These are phyloP conservation scores for Penicillium sp. DNA, from an alignment of 2,329 filamentous ascomycete species.

Conservation along the genomic window DNA sequence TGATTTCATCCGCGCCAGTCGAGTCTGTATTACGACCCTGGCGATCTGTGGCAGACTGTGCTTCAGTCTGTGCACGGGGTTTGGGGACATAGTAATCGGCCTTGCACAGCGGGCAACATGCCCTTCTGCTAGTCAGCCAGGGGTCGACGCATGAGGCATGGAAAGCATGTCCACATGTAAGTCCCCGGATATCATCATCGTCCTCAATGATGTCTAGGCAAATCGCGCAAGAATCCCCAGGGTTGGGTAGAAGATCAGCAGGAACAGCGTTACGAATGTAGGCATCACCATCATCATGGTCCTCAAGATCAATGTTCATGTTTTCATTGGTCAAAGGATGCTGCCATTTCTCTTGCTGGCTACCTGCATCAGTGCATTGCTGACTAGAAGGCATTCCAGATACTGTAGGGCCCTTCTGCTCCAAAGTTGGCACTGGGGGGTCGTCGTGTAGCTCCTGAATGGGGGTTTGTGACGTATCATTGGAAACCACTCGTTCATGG, in stretches of 20 bases:
- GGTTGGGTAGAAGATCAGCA: slow-evolving; percentile 73
- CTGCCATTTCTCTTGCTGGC: slow-evolving; percentile 23
- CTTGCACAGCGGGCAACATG: slow-evolving; percentile 96
- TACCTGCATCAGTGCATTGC: slow-evolving; percentile 3
- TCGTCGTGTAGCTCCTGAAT: slow-evolving; percentile 15
- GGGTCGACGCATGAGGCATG: slow-evolving; percentile 94
- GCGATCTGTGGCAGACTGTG: slow-evolving; percentile 29
- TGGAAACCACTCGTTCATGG: slow-evolving; percentile 18
- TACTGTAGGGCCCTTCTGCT: slow-evolving; percentile 17
- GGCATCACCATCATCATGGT: slow-evolving; percentile 68
- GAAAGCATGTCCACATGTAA: slow-evolving; percentile 97
- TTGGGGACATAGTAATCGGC: slow-evolving; percentile 97
- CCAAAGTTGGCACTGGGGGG: slow-evolving; percentile 5
- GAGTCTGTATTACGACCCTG: slow-evolving; percentile 27
- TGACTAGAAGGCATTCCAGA: background rate
- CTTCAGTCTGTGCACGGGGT: slow-evolving; percentile 62
- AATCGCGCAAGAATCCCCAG: slow-evolving; percentile 92
- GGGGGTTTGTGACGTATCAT: slow-evolving; percentile 11
- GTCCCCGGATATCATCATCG: slow-evolving; percentile 88
- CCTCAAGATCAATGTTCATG: slow-evolving; percentile 60
- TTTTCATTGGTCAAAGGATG: slow-evolving; percentile 40
- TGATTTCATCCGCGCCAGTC: slow-evolving; percentile 24
- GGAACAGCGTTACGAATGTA: slow-evolving; percentile 80
- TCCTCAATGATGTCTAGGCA: slow-evolving; percentile 93
- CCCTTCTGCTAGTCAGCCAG: slow-evolving; percentile 89